Conservation (phyloP, 2,329 filamentous ascomycete species). For the Fusarium chlamydosporum region DNA sequence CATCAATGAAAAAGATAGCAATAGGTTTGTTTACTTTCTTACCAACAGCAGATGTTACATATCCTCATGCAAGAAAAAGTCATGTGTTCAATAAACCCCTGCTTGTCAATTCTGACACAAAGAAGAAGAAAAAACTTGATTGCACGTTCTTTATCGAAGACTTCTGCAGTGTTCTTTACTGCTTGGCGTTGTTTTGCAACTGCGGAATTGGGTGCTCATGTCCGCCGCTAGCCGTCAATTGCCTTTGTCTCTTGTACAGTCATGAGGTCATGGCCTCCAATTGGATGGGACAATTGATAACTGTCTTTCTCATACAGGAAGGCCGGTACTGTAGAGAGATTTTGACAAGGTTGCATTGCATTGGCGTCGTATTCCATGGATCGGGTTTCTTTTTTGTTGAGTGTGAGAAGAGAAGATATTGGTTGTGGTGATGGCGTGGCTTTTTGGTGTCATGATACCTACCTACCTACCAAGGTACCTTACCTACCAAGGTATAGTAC, state of each 20-base stretch:
- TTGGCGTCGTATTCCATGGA: constrained; percentile 22
- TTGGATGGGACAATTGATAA: background rate
- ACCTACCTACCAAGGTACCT: too few species aligned
- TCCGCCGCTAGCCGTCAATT: constrained; percentile 50
- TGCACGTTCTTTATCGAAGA: background rate
- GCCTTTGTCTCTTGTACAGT: constrained; percentile 16
- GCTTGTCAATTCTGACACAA: constrained; percentile 35
- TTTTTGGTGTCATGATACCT: constrained; percentile 26
- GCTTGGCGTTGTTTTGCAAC: constrained; percentile 18
- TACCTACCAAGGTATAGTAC: too few species aligned
- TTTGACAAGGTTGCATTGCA: constrained; percentile 34
- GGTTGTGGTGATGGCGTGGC: constrained; percentile 6
- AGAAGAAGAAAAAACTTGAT: constrained; percentile 2
- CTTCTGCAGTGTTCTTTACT: background rate
- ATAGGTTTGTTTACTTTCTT: background rate
- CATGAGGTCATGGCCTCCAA: constrained; percentile 32
- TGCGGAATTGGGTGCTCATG: constrained; percentile 40
- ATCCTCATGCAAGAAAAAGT: constrained; percentile 3
- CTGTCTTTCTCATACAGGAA: background rate
- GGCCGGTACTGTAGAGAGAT: background rate
- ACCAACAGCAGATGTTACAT: background rate
- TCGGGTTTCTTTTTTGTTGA: constrained; percentile 22
- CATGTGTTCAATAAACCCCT: constrained; percentile 28
- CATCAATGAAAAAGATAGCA: too few species aligned
- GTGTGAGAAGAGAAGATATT: background rate